A percentile compares a stretch with the other conserved stretches of the same genome.
Conservation (phyloP, 1,284 basidiomycete genomes). For the Anthracocystis walkeri region DNA sequence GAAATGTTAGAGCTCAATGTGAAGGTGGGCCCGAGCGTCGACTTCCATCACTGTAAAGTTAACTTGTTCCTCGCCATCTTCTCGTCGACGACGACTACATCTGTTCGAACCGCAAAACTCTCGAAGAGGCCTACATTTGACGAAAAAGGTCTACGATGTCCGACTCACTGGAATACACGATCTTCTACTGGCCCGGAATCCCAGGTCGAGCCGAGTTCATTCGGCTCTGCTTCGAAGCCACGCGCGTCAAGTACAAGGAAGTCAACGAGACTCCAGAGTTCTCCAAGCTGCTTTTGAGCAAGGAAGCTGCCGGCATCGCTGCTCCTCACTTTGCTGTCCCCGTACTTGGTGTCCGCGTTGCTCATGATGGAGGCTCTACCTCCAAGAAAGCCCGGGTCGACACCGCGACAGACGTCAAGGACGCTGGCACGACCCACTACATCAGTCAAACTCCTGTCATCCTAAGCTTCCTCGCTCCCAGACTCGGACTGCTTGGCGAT, state of each 20-base stretch:
- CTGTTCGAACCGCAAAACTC: too few species aligned
- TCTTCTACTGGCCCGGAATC: slow-evolving; percentile 67
- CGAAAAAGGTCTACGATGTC: slow-evolving; percentile 13
- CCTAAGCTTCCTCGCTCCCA: slow-evolving; percentile 71
- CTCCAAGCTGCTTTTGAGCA: slow-evolving; percentile 24
- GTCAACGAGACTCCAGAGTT: slow-evolving; percentile 39
- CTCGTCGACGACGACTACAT: background rate
- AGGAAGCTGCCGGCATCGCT: slow-evolving; percentile 16
- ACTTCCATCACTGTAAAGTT: background rate
- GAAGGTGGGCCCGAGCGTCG: background rate
- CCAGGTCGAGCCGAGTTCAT: slow-evolving; percentile 73
- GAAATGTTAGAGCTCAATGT: background rate
- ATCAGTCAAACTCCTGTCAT: slow-evolving; percentile 72
- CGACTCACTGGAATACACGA: slow-evolving; percentile 31
- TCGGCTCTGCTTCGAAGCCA: slow-evolving; percentile 72
- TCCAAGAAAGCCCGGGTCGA: slow-evolving; percentile 9
- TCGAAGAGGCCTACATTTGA: too few species aligned
- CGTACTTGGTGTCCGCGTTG: slow-evolving; percentile 52
- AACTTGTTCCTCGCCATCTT: background rate
- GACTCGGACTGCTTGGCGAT: slow-evolving; percentile 65
- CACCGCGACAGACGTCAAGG: slow-evolving; percentile 6
- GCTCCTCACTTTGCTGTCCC: slow-evolving; percentile 69
- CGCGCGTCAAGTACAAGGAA: slow-evolving; percentile 71
- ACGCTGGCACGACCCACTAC: slow-evolving; percentile 19
- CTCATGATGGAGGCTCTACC: background rate